phyloP scores from a whole-genome alignment of 2,329 filamentous ascomycete species.

The Ophiostoma perfectum region DNA sequence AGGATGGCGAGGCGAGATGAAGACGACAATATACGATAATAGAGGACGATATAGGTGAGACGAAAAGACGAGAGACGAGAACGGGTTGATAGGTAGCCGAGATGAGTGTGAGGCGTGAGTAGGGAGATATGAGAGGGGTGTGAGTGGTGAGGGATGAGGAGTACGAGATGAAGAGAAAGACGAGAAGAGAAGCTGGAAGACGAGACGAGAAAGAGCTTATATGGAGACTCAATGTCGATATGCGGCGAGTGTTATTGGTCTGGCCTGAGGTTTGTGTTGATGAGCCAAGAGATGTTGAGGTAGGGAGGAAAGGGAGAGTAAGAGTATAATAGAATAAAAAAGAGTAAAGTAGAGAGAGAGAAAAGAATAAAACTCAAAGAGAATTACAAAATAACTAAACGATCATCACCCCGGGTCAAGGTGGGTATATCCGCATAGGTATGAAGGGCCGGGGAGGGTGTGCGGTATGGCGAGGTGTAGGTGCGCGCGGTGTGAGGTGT shows the following conservation, averaged over 20 bases:
- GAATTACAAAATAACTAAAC: too few species aligned
- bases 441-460: constrained; percentile 5
- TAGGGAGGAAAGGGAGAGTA: neutral
- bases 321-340: neutral
- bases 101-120: neutral
- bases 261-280: neutral
- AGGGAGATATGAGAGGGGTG: neutral
- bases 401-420: constrained; percentile 6
- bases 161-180: neutral
- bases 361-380: neutral
- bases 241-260: too few species aligned
- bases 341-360: neutral
- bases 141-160: neutral
- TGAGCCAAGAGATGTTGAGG: neutral
- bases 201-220: neutral
- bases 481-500: neutral
- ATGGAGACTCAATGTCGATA: too few species aligned
- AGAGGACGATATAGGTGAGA: neutral
- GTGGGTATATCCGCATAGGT: constrained; percentile 10
- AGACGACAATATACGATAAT: neutral
- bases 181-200: neutral
- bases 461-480: neutral
- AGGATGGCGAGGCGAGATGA: neutral
- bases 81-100: neutral
- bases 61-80: neutral